Evolutionary conservation across 2,329 filamentous ascomycete genomes (phyloP).

Genomic region (Zelopaecilomyces penicillatus): DNA sequence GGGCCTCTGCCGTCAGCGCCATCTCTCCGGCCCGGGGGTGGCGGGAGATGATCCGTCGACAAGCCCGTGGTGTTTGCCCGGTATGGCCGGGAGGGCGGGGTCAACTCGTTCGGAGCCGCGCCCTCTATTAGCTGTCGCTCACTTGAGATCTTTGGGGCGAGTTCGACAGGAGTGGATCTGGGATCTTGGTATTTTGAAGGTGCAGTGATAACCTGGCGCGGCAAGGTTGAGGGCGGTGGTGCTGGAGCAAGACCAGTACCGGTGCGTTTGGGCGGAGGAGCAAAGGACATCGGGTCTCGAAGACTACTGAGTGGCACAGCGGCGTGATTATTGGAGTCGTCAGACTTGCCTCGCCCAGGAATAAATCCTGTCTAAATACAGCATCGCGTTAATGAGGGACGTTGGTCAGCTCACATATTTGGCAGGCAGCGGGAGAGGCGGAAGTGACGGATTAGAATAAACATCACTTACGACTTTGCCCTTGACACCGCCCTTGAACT

Average conservation of each 20-base stretch:
- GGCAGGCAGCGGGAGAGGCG: slow-evolving; percentile 3
- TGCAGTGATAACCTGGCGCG: slow-evolving; percentile 20
- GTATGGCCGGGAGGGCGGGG: slow-evolving; percentile 54
- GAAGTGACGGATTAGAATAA: not conserved
- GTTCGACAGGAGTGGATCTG: slow-evolving; percentile 11
- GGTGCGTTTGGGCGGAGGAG: slow-evolving; percentile 64
- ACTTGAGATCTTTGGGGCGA: slow-evolving; percentile 8
- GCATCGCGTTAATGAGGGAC: slow-evolving; percentile 1
- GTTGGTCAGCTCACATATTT: not conserved
- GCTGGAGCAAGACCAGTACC: slow-evolving; percentile 26
- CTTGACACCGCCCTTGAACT: slow-evolving; percentile 23
- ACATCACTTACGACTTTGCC: slow-evolving; percentile 32
- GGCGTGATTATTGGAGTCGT: slow-evolving; percentile 24
- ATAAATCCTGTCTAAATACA: slow-evolving; percentile 3
- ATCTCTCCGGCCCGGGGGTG: slow-evolving; percentile 53
- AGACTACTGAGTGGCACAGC: slow-evolving; percentile 59
- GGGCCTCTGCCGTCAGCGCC: slow-evolving; percentile 27
- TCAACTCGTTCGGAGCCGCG: slow-evolving; percentile 21
- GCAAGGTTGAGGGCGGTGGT: slow-evolving; percentile 13
- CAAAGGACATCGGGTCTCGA: slow-evolving; percentile 70
- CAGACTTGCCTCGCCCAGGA: slow-evolving; percentile 29
- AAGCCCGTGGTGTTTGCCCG: slow-evolving; percentile 63
- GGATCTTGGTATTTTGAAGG: slow-evolving; percentile 28
- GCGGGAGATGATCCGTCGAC: slow-evolving; percentile 59
- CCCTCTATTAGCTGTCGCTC: slow-evolving; percentile 3